Conservation (phyloP, 345 rosid species). For the Linum lewisii region DNA sequence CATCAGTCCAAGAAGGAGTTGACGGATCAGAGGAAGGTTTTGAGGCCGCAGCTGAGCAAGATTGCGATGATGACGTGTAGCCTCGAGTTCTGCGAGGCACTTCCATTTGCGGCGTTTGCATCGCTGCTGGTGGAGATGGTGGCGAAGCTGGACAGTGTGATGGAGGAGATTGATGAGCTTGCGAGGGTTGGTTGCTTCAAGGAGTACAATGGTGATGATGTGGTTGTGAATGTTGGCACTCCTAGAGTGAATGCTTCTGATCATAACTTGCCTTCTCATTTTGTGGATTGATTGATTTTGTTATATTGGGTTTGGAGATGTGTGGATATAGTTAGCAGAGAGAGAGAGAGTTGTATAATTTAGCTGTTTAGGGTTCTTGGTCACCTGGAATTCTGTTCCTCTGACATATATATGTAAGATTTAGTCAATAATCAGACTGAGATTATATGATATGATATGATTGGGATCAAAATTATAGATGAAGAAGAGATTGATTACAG, state of each 20-base stretch:
- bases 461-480: too few relatives aligned
- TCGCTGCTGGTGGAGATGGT: slow-evolving; percentile 63
- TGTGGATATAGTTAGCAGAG: too few relatives aligned
- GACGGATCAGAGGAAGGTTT: slow-evolving; percentile 30
- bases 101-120: slow-evolving; percentile 83
- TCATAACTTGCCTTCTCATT: slow-evolving; percentile 23
- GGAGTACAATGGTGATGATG: slow-evolving; percentile 42
- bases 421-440: too few relatives aligned
- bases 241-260: slow-evolving; percentile 14
- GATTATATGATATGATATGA: too few relatives aligned
- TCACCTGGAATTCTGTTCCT: too few relatives aligned
- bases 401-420: too few relatives aligned
- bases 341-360: too few relatives aligned
- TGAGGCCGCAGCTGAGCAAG: slow-evolving; percentile 66
- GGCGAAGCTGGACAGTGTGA: slow-evolving; percentile 62
- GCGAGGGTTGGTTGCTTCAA: slow-evolving; percentile 55
- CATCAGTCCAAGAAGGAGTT: slow-evolving; percentile 16
- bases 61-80: slow-evolving; percentile 37
- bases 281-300: slow-evolving; percentile 15
- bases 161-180: slow-evolving; percentile 58
- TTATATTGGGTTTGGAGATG: too few relatives aligned
- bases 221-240: slow-evolving; percentile 19
- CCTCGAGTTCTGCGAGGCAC: slow-evolving; percentile 74
- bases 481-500: too few relatives aligned
- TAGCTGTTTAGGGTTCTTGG: too few relatives aligned